Base-by-base conservation (phyloP, 2,329 filamentous ascomycete genomes). In the Fusarium tanahbumbuense region DNA sequence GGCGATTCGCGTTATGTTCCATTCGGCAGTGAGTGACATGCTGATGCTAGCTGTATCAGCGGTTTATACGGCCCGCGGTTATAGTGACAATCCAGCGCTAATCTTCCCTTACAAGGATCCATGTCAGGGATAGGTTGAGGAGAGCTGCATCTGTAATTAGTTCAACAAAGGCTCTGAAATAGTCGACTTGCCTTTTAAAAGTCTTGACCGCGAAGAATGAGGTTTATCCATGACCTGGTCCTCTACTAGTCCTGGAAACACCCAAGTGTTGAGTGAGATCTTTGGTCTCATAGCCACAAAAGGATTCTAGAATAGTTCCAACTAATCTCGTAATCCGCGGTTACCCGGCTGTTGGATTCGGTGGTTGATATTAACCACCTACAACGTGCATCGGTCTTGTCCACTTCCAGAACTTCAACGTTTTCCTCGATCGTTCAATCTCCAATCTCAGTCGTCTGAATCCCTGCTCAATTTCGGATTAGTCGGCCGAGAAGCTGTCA, bases 381-480 rank as follows among this genome's bases (percentile, higher is more conserved):
- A 61, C 47, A 67, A 57, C 40, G 30, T 69, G 65, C 69, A 67
- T 50, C 44, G 22, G 55, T 52, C 59, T 62, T 72, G 58, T 56
- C 69, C 68, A 50, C 34, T 67, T 64, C 41, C 42, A 64, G 64
- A 55, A 60, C 52, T 57, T 28, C 37, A 23, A 32, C 25, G 28
- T 54, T 54, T 55, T 42, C 48, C 54, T 69, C 7, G 25, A 64
- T 57, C 62, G 40, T 40, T 44, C 44, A 48, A 56, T n/a, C 16
- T 56, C 48, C 56, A 72, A 57, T 59, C 56, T 67, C 46, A 46
- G 25, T 32, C 23, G 44, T 56, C 28, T 48, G 7, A 32, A 68
- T 50, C 70, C 72, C 50, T 71, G 69, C 25, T n/a, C 65, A 74
- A 75, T 75, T 59, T 74, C 73, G 72, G 63, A 73, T 63, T 54